Percentiles rank a stretch among this genome's conserved stretches.
Conservation (phyloP, 1,284 basidiomycete species). For the Meripilus lineatus region DNA sequence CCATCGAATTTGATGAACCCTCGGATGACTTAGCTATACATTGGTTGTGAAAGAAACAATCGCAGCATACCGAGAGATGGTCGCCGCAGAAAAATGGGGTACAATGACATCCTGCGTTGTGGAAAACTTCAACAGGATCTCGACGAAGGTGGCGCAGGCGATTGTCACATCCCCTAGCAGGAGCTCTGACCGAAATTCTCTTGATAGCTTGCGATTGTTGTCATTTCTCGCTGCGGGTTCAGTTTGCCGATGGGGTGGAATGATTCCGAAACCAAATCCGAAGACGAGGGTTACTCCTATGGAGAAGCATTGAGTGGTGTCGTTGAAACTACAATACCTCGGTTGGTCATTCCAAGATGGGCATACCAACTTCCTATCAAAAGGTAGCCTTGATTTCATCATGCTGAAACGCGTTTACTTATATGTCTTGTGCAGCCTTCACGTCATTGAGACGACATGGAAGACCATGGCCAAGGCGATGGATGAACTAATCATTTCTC, state of each 20-base stretch:
- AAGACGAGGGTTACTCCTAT: constrained; percentile 1
- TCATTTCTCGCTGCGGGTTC: constrained; percentile 12
- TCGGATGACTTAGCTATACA: background rate
- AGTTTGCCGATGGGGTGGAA: constrained; percentile 8
- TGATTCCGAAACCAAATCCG: constrained; percentile 1
- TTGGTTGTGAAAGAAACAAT: constrained; percentile 9
- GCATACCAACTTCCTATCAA: constrained; percentile 11
- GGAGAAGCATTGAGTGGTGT: constrained; percentile 7
- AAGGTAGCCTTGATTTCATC: no score
- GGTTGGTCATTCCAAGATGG: constrained; percentile 8
- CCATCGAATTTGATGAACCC: background rate
- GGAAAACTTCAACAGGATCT: constrained; percentile 1
- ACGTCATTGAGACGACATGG: constrained; percentile 4
- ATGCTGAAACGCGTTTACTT: no score
- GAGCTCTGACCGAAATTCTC: background rate
- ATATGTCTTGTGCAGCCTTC: constrained; percentile 3
- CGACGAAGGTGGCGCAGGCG: constrained; percentile 8
- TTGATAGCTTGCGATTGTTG: constrained; percentile 9
- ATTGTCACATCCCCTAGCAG: background rate
- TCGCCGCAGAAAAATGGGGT: constrained; percentile 8
- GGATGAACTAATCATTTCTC: constrained; percentile 2
- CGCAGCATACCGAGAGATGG: constrained; percentile 10
- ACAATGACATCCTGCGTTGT: background rate
- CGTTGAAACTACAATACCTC: background rate
- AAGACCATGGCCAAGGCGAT: constrained; percentile 3